These are phyloP conservation scores for Saccharomycopsis sp. DNA, from an alignment of 805 yeast genomes.

Conservation along the genomic window DNA sequence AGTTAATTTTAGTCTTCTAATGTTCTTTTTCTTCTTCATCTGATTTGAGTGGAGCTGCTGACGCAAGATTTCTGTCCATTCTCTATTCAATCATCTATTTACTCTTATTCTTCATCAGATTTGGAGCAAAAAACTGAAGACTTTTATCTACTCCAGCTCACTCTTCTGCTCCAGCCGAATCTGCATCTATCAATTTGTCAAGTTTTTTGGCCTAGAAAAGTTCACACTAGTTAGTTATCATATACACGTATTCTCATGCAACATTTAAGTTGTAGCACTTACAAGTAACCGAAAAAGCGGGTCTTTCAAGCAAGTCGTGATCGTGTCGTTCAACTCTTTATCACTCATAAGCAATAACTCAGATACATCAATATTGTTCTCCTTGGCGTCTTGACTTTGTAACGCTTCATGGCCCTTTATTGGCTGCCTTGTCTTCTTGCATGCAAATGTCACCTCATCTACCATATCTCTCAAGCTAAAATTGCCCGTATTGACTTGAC, in stretches of 20 bases:
- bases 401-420: too few species aligned
- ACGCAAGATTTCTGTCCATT: too few species aligned
- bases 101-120: neutral
- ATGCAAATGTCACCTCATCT: too few species aligned
- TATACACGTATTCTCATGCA: neutral
- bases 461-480: neutral
- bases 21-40: slow-evolving; percentile 1
- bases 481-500: neutral
- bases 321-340: slow-evolving; percentile 1
- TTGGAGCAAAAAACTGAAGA: neutral
- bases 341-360: slow-evolving; percentile 2
- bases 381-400: neutral
- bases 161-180: neutral
- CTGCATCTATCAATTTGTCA: slow-evolving; percentile 1
- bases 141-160: neutral
- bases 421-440: neutral
- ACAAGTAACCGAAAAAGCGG: slow-evolving; percentile 12
- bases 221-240: neutral
- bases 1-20: neutral
- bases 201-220: slow-evolving; percentile 2
- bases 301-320: slow-evolving; percentile 6
- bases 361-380: neutral
- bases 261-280: neutral
- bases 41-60: neutral
- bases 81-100: too few species aligned